Evolutionary conservation across 2,329 filamentous ascomycete species (phyloP).

Genomic region (Pezicula radicicola): DNA sequence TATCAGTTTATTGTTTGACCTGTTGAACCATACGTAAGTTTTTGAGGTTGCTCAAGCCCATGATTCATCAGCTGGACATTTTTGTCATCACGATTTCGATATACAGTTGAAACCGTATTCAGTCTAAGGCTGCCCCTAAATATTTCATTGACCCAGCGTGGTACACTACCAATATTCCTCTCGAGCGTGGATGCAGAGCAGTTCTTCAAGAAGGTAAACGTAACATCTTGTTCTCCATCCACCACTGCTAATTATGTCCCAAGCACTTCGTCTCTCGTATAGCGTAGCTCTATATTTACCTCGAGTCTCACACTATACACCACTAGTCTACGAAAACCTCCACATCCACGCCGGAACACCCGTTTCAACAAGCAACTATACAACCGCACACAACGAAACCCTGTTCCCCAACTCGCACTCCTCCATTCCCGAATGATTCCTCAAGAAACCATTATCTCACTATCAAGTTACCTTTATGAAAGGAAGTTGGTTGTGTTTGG

Average conservation of each 20-base stretch:
- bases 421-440: slow-evolving; percentile 35
- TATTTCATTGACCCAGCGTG: no score
- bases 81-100: no score
- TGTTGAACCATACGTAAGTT: no score
- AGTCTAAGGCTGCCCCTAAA: no score
- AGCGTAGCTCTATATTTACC: slow-evolving; percentile 5
- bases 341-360: slow-evolving; percentile 11
- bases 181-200: not conserved
- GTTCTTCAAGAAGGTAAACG: slow-evolving; percentile 16
- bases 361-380: slow-evolving; percentile 7
- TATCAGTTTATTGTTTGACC: no score
- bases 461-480: slow-evolving; percentile 23
- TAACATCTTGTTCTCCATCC: not conserved
- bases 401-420: slow-evolving; percentile 24
- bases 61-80: no score
- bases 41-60: no score
- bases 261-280: slow-evolving; percentile 10
- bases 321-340: slow-evolving; percentile 9
- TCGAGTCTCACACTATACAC: slow-evolving; percentile 3
- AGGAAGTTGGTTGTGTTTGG: slow-evolving; percentile 23
- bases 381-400: slow-evolving; percentile 24
- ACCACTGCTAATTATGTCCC: slow-evolving; percentile 1
- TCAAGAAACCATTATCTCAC: slow-evolving; percentile 24
- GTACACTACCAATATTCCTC: no score
- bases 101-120: no score